phyloP scores from a whole-genome alignment of 495 filamentous ascomycete genomes.

The Tuber microsphaerosporum region DNA sequence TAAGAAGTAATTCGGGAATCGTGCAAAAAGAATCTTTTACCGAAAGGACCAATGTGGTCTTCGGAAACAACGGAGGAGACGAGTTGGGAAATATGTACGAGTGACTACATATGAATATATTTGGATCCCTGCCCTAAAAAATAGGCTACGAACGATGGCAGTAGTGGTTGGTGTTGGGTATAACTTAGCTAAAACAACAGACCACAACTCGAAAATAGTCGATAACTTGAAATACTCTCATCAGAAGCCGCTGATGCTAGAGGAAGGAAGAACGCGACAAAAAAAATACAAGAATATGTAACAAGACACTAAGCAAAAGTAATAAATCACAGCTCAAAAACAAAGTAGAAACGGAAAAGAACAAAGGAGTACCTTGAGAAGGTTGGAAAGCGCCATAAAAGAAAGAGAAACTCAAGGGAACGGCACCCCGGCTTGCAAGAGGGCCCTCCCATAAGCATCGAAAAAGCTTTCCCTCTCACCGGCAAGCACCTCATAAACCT shows the following conservation, averaged over 20 bases:
- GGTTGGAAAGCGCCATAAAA: neutral
- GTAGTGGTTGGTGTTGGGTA: neutral
- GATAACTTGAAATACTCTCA: neutral
- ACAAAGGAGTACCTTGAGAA: neutral
- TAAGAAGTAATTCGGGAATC: neutral
- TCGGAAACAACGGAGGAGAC: neutral
- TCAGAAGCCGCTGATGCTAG: neutral
- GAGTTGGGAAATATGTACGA: neutral
- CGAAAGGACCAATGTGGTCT: neutral
- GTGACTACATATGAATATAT: neutral
- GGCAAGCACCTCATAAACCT: conserved; percentile 16
- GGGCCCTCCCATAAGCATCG: neutral
- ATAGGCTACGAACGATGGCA: neutral
- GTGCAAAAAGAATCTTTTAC: neutral
- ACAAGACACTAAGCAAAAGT: neutral
- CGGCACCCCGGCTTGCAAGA: neutral
- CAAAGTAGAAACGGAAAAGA: neutral
- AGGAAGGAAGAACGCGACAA: neutral
- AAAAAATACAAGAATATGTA: neutral
- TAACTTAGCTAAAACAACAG: neutral
- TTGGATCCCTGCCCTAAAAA: neutral
- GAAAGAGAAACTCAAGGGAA: neutral
- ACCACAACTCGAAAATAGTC: neutral
- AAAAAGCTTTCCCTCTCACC: conserved; percentile 14
- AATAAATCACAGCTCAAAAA: neutral